Base-by-base conservation (phyloP, 2,329 filamentous ascomycete species). In the Pestalotiopsis sp. region DNA sequence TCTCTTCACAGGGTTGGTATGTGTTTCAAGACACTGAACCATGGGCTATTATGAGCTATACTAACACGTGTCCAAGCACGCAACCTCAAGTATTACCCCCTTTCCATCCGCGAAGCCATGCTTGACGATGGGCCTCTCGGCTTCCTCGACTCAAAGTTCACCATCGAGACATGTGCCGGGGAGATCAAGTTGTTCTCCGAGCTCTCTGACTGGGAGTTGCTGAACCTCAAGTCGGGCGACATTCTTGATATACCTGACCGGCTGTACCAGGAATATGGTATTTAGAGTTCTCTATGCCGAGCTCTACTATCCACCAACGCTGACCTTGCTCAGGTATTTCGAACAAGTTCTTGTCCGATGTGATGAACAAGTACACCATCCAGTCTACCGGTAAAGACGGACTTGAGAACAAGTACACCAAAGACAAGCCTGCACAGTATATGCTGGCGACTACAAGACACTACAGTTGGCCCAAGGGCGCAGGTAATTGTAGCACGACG, bases 381-480 rank as follows among this genome's bases (percentile, higher is more conserved):
- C 82, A 84, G 69, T 80, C 81, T 0, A 75, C 77, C 0, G 82
- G 82, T 0, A 81, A 82, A 11, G 79, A 80, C 5, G 62, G 68
- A 0, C 72, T 85, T 1, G 82, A 84, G 67, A 72, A 71, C 4
- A 68, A 77, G 14, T 82, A 77, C 56, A 67, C 72, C 0, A 74
- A 81, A 1, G 65, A 70, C 1, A 77, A 80, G 23, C 78, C 79
- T 0, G 71, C 70, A 1, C 74, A 80, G 65, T 82, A 80, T 59
- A 77, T 84, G 67, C 68, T 84, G 4, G 73, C 77, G n/a, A 80
- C 75, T 11, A 85, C 83, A 1, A 74, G 79, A 0, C 84, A 85
- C 70, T 86, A 86, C 70, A 85, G 82, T 0, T 86, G 84, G 84
- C 83, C 83, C 0, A 86, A 86, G 67, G 79, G 79, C 62, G 80